Conservation (phyloP, 176 grass and related monocot species). For the maize (Zea mays) region Zm-B73-REFERENCE-NAM-5.0 NC_050102.1:91018001-91018500, state of each 20-base stretch:
- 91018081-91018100: slow-evolving; percentile 9
- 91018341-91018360: slow-evolving; percentile 1
- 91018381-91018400: slow-evolving; percentile 25
- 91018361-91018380: slow-evolving; percentile 8
- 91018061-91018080: slow-evolving; percentile 2
- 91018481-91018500: slow-evolving; percentile 78
- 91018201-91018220: slow-evolving; percentile 90
- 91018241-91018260: slow-evolving; percentile 87
- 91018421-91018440: slow-evolving; percentile 59
- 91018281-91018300: slow-evolving; percentile 85
- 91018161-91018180: slow-evolving; percentile 19
- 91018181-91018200: slow-evolving; percentile 57
- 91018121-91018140: slow-evolving; percentile 16
- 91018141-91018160: background rate
- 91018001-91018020: slow-evolving; percentile 3
- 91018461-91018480: slow-evolving; percentile 82
- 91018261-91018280: slow-evolving; percentile 87
- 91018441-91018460: slow-evolving; percentile 84
- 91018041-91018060: slow-evolving; percentile 1
- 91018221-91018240: slow-evolving; percentile 89
- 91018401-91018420: slow-evolving; percentile 18
- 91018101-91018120: slow-evolving; percentile 11
- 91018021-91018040: background rate
- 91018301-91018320: slow-evolving; percentile 63
- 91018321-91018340: slow-evolving; percentile 19